Evolutionary conservation across 2,329 filamentous ascomycete species (phyloP).

Genomic region (Fusarium hostae): DNA sequence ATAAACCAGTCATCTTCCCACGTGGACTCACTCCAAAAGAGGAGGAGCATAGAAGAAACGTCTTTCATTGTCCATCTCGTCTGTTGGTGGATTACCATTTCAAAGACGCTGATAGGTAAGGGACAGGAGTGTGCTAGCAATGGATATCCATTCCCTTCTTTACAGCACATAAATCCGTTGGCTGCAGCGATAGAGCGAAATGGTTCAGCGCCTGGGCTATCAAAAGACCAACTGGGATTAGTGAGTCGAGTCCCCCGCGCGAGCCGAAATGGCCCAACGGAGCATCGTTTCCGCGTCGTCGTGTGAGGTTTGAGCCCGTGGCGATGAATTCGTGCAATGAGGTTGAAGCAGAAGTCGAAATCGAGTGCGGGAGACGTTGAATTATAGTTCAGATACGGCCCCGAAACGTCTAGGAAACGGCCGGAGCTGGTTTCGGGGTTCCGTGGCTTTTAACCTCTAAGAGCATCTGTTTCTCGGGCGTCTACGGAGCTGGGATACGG

Average conservation of each 20-base stretch:
- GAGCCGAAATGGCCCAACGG: conserved; percentile 10
- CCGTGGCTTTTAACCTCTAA: conserved; percentile 6
- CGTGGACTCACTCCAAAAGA: conserved; percentile 25
- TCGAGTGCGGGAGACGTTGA: conserved; percentile 30
- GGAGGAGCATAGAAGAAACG: conserved; percentile 1
- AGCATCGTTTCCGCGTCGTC: conserved; percentile 10
- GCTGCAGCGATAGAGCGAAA: conserved; percentile 19
- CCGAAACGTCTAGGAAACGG: conserved; percentile 24
- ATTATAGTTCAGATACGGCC: conserved; percentile 30
- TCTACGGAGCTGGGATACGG: conserved; percentile 30
- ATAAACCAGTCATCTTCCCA: conserved; percentile 22
- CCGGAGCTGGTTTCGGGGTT: conserved; percentile 20
- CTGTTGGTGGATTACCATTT: not conserved
- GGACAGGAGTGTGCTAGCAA: conserved; percentile 3
- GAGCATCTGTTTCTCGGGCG: conserved; percentile 32
- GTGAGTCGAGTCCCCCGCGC: conserved; percentile 7
- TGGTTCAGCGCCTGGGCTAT: not conserved
- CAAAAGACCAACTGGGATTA: conserved; percentile 11
- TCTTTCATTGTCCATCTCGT: not conserved
- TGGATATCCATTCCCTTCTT: not conserved
- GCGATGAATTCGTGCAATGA: not conserved
- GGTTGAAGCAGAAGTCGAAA: not conserved
- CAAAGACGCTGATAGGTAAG: not conserved
- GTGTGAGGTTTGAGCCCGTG: not conserved
- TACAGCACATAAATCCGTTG: conserved; percentile 7